phyloP scores from a whole-genome alignment of 2,329 filamentous ascomycete species.

The Alternaria ethzedia region DNA sequence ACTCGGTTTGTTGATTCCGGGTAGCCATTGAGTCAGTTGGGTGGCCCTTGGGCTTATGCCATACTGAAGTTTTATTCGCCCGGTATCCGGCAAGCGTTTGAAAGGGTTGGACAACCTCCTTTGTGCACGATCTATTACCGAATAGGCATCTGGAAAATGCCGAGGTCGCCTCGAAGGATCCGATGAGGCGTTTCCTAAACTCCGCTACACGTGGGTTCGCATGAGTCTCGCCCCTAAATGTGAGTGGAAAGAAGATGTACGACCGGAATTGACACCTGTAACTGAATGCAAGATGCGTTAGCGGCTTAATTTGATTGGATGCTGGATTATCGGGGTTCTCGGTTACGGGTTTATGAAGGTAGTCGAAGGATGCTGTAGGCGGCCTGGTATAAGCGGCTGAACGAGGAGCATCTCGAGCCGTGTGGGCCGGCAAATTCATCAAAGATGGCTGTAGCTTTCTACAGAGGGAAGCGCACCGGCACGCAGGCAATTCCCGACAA shows the following conservation, averaged over 20 bases:
- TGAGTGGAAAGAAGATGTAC: neutral
- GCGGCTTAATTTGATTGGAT: constrained; percentile 4
- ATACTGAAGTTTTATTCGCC: constrained; percentile 6
- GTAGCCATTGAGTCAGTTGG: constrained; percentile 16
- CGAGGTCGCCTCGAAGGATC: constrained; percentile 1
- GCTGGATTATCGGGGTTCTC: constrained; percentile 2
- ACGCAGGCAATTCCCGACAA: neutral
- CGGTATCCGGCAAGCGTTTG: constrained; percentile 7
- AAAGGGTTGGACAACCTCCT: constrained; percentile 10
- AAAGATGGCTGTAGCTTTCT: neutral
- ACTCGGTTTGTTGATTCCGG: constrained; percentile 18
- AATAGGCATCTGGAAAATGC: constrained; percentile 7
- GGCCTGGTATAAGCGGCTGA: constrained; percentile 9
- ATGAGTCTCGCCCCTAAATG: constrained; percentile 12
- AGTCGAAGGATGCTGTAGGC: constrained; percentile 7
- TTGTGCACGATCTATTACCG: constrained; percentile 8
- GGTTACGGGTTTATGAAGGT: constrained; percentile 4
- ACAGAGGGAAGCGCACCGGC: neutral
- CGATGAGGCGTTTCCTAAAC: constrained; percentile 3
- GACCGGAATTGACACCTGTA: constrained; percentile 6
- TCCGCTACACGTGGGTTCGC: constrained; percentile 13
- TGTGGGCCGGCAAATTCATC: neutral
- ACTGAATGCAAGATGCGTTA: constrained; percentile 4
- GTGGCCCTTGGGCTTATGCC: constrained; percentile 1
- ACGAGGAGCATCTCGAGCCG: constrained; percentile 7